Conservation (phyloP, 345 rosid genomes). For the Corchorus capsularis region DNA sequence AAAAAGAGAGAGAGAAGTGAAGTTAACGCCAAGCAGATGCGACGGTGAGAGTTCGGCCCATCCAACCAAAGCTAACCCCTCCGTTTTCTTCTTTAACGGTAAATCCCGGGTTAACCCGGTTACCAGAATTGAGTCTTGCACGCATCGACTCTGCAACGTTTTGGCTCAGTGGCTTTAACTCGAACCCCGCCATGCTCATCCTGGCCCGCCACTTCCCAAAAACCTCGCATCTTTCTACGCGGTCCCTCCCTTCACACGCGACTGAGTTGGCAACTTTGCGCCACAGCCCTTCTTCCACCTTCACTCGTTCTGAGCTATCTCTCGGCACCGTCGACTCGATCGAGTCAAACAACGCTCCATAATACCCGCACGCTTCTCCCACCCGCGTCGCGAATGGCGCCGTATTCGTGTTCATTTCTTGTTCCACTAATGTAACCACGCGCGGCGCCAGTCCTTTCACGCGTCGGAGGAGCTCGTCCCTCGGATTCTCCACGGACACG, state of each 20-base stretch:
- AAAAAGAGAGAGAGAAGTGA: slow-evolving; percentile 25
- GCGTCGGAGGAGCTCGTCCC: slow-evolving; percentile 91
- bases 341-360: slow-evolving; percentile 80
- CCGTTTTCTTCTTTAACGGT: slow-evolving; percentile 80
- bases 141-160: slow-evolving; percentile 62
- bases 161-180: slow-evolving; percentile 52
- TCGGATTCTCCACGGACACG: slow-evolving; percentile 79
- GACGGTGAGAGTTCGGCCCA: slow-evolving; percentile 82
- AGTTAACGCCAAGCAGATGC: slow-evolving; percentile 96
- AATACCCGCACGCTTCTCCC: slow-evolving; percentile 52
- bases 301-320: slow-evolving; percentile 45
- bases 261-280: slow-evolving; percentile 73
- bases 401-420: slow-evolving; percentile 70
- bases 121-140: slow-evolving; percentile 44
- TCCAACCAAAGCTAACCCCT: slow-evolving; percentile 89
- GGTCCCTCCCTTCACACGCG: slow-evolving; percentile 84
- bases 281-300: slow-evolving; percentile 67
- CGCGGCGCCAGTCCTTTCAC: slow-evolving; percentile 72
- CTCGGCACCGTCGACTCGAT: slow-evolving; percentile 57
- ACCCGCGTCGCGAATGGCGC: slow-evolving; percentile 68
- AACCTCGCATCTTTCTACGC: slow-evolving; percentile 91
- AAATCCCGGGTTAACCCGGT: slow-evolving; percentile 63
- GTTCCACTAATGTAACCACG: slow-evolving; percentile 79
- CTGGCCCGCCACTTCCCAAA: slow-evolving; percentile 97
- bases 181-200: slow-evolving; percentile 94